Base-by-base conservation (phyloP, 331 rosid genomes). In the Acacia pycnantha region DNA sequence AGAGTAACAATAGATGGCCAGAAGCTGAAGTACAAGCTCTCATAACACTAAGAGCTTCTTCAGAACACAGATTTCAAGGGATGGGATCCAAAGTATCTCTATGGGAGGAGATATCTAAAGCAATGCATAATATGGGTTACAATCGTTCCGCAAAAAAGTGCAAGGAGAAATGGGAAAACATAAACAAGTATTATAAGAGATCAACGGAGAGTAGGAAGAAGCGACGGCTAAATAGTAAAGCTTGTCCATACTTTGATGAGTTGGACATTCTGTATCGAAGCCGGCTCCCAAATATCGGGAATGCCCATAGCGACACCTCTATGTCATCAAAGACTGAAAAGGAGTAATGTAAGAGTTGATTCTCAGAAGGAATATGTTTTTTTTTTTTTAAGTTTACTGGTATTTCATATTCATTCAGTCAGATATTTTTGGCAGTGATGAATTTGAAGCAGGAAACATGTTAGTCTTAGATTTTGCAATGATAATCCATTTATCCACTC, bases 111-210 rank as follows among this genome's bases (percentile, higher is more conserved):
- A 88, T 93, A 78, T 85, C 97, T 41, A 82, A 66, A 61, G 88
- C 88, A 66, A 88, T 93, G 94, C 35, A 53, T 1, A 73, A 78
- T 33, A 86, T 84, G 89, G 98, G 97, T 0, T 87, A 84, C 89
- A 83, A 83, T 78, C 90, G 97, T 16, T 80, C 93, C 4, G 93
- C 92, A 19, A 92, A 86, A 84, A 91, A 90, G 83, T 95, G 99
- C 69, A 92, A 86, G 86, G 96, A 95, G 85, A 93, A 93, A 83
- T 93, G 98, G 98, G 97, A 91, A 59, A 91, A 92, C 91, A 92
- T 93, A 80, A 93, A 91, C 88, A 93, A 91, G 87, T 91, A 95
- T 74, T 93, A 90, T 82, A 90, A 77, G 78, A 89, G 86, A 84
- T 84, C 92, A 4, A 65, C 79, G 7, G 92, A 82, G 54, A 86